Percentiles rank a stretch among this genome's conserved stretches.
Evolutionary conservation across 495 filamentous ascomycete species (phyloP).

Genomic region (Glonium stellatum): DNA sequence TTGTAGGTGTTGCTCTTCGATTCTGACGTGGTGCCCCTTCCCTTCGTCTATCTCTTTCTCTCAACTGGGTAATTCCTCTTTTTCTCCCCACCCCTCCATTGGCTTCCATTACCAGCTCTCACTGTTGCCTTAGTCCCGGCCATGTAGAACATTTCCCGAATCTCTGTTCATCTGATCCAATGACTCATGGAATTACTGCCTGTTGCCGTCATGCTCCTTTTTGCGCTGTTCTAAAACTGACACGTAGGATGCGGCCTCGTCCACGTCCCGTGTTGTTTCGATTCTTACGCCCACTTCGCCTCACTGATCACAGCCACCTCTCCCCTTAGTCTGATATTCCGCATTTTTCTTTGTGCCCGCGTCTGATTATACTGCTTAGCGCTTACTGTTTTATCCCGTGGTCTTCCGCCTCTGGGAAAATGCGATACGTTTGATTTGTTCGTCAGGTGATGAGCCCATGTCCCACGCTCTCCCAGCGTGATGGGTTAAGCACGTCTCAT

Average conservation of each 20-base stretch:
- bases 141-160: background rate
- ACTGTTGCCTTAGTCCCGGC: conserved; percentile 9
- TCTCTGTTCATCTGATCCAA: conserved; percentile 7
- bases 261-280: conserved; percentile 23
- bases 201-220: background rate
- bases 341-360: background rate
- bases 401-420: background rate
- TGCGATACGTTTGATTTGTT: background rate
- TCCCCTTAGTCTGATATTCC: background rate
- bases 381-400: background rate
- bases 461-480: no score
- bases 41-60: background rate
- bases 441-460: background rate
- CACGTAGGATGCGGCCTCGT: conserved; percentile 4
- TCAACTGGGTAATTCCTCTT: conserved; percentile 1
- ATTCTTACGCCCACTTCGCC: conserved; percentile 12
- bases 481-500: no score
- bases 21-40: conserved; percentile 3
- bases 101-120: background rate
- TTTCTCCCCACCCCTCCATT: background rate
- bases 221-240: conserved; percentile 9
- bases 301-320: background rate
- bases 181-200: conserved; percentile 8
- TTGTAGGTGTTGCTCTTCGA: conserved; percentile 3
- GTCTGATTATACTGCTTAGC: background rate